phyloP scores from a whole-genome alignment of 176 grass and related monocot species.

The Tuctoria greenei region DNA sequence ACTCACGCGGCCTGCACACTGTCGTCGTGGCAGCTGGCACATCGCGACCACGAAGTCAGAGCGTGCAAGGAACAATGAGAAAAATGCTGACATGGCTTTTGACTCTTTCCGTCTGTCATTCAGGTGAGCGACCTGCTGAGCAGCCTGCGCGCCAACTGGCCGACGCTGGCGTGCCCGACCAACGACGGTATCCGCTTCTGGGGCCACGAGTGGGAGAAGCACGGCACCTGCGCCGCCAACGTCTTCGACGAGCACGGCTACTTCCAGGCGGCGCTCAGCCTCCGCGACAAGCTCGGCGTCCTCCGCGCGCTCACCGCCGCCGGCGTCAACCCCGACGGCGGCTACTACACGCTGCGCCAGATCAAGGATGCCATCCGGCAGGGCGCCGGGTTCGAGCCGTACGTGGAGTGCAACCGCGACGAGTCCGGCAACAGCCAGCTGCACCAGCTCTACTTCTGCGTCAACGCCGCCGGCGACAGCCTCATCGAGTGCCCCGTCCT shows the following conservation, averaged over 20 bases:
- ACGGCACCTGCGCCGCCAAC: constrained; percentile 72
- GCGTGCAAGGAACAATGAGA: not conserved
- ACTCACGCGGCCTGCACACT: not conserved
- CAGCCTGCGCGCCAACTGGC: constrained; percentile 55
- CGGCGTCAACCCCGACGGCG: constrained; percentile 56
- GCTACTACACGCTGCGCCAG: constrained; percentile 47
- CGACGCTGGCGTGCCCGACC: constrained; percentile 76
- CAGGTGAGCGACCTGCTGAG: constrained; percentile 67
- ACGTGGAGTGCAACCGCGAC: constrained; percentile 79
- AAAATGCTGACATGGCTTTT: not conserved
- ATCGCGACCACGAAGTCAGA: not conserved
- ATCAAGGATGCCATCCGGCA: constrained; percentile 49
- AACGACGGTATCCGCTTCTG: constrained; percentile 70
- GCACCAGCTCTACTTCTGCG: constrained; percentile 90
- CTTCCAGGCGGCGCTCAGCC: constrained; percentile 64
- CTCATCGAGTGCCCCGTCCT: constrained; percentile 70
- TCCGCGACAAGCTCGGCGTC: constrained; percentile 50
- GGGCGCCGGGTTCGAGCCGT: constrained; percentile 52
- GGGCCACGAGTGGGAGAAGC: constrained; percentile 94
- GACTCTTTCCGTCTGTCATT: not conserved
- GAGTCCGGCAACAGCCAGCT: constrained; percentile 76
- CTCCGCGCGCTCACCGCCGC: constrained; percentile 40
- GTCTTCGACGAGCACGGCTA: constrained; percentile 70
- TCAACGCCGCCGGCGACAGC: constrained; percentile 39
- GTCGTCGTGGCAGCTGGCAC: not conserved